Conservation (phyloP, 2,329 filamentous ascomycete genomes). For the Aureobasidium sp. region DNA sequence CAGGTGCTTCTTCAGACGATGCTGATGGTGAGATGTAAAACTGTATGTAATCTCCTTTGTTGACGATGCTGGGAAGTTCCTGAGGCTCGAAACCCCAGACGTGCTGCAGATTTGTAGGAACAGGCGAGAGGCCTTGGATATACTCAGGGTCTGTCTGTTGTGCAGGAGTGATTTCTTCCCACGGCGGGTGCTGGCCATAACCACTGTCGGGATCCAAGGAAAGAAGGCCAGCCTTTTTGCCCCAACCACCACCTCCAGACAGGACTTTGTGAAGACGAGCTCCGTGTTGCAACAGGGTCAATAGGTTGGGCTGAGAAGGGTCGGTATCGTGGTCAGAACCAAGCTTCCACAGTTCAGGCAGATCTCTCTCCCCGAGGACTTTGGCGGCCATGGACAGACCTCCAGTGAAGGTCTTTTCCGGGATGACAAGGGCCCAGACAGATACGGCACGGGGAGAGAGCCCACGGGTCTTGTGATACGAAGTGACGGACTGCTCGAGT, state of each 20-base stretch:
- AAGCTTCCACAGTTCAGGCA: background rate
- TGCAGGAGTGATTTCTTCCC: background rate
- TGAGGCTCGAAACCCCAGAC: conserved; percentile 24
- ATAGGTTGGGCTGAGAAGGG: background rate
- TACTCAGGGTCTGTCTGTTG: conserved; percentile 4
- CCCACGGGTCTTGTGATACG: conserved; percentile 41
- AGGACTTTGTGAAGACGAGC: conserved; percentile 45
- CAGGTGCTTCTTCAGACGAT: background rate
- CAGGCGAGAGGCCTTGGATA: background rate
- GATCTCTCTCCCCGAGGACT: background rate
- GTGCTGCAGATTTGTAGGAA: conserved; percentile 19
- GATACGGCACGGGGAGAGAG: conserved; percentile 43
- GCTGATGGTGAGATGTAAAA: conserved; percentile 44
- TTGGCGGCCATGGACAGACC: background rate
- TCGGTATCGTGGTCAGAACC: background rate
- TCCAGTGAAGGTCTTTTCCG: conserved; percentile 25
- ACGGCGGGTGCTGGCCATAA: background rate
- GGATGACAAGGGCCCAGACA: conserved; percentile 66
- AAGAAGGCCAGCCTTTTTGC: conserved; percentile 66
- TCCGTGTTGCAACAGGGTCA: conserved; percentile 18
- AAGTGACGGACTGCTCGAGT: conserved; percentile 56
- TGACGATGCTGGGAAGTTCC: conserved; percentile 44
- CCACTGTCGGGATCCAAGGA: conserved; percentile 63
- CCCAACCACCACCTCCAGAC: conserved; percentile 80
- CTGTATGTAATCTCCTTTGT: conserved; percentile 56